These are phyloP conservation scores for Pythium apleroticum DNA, from an alignment of 352 stramenopile genomes.

Conservation along the genomic window DNA sequence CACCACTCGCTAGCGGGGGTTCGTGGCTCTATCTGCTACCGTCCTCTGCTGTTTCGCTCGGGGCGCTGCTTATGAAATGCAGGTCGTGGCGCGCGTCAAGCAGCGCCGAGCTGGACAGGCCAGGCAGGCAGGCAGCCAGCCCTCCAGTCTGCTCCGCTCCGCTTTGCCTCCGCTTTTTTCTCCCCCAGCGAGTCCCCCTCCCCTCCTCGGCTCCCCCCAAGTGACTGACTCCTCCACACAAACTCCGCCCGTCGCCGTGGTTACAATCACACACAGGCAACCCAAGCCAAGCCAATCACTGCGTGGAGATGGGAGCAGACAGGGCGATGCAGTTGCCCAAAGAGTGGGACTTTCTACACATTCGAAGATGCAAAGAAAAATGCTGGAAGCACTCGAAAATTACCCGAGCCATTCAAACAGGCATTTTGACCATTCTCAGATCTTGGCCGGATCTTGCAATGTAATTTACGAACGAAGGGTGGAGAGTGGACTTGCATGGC, in stretches of 20 bases:
- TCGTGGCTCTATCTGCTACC: conserved; percentile 9
- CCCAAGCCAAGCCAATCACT: conserved; percentile 19
- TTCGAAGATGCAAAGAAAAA: too few species aligned
- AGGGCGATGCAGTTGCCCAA: neutral
- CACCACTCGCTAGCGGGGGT: conserved; percentile 14
- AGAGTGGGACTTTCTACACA: neutral
- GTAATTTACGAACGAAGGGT: neutral
- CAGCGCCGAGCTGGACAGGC: conserved; percentile 14
- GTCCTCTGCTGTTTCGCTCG: conserved; percentile 25
- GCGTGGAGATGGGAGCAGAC: neutral
- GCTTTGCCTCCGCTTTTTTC: conserved; percentile 12
- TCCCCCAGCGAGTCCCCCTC: conserved; percentile 14
- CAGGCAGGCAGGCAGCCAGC: conserved; percentile 14
- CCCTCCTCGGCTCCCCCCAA: neutral
- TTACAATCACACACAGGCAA: conserved; percentile 18
- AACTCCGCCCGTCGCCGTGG: neutral
- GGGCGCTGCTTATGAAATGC: conserved; percentile 28
- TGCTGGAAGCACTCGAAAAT: neutral
- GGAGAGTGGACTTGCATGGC: neutral
- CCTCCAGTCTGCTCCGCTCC: neutral
- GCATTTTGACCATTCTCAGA: conserved; percentile 4
- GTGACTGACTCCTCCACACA: conserved; percentile 17
- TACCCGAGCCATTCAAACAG: conserved; percentile 5
- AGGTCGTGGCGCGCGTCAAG: conserved; percentile 17
- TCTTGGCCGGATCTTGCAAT: conserved; percentile 1